Conservation (phyloP, 805 yeast genomes). For the Pichia eremophila region DNA sequence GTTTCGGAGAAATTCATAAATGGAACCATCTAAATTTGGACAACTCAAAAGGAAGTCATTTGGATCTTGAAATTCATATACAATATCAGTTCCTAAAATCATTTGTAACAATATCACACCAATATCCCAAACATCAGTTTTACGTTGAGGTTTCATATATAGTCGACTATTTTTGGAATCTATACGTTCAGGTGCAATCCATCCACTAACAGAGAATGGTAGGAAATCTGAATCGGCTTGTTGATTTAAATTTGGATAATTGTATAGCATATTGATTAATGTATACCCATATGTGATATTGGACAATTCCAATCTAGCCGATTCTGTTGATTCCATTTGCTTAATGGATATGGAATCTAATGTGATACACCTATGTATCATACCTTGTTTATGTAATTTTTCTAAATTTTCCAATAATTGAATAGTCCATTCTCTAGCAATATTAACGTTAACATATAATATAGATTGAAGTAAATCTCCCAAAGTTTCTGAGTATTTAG, state of each 20-base stretch:
- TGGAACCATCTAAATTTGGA: constrained; percentile 37
- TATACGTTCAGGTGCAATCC: constrained; percentile 77
- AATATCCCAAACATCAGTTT: constrained; percentile 89
- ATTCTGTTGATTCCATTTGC: constrained; percentile 42
- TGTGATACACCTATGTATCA: constrained; percentile 62
- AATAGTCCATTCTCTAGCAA: constrained; percentile 83
- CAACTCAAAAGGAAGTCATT: constrained; percentile 44
- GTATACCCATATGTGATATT: constrained; percentile 53
- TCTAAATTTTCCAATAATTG: constrained; percentile 82
- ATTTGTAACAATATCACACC: constrained; percentile 70
- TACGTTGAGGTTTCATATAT: constrained; percentile 48
- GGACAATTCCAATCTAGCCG: constrained; percentile 48
- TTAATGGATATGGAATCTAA: constrained; percentile 49
- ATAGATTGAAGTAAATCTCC: constrained; percentile 60
- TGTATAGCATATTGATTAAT: constrained; percentile 29
- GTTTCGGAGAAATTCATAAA: constrained; percentile 55
- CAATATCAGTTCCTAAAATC: constrained; percentile 49
- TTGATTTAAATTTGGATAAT: constrained; percentile 23
- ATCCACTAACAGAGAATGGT: constrained; percentile 29
- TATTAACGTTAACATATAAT: constrained; percentile 55
- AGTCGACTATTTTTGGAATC: constrained; percentile 15
- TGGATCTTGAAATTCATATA: constrained; percentile 50
- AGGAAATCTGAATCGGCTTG: constrained; percentile 14
- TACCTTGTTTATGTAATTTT: constrained; percentile 74
- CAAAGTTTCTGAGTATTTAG: constrained; percentile 52